These are phyloP conservation scores for Amanita rubescens DNA, from an alignment of 768 basidiomycete genomes.

Conservation along the genomic window DNA sequence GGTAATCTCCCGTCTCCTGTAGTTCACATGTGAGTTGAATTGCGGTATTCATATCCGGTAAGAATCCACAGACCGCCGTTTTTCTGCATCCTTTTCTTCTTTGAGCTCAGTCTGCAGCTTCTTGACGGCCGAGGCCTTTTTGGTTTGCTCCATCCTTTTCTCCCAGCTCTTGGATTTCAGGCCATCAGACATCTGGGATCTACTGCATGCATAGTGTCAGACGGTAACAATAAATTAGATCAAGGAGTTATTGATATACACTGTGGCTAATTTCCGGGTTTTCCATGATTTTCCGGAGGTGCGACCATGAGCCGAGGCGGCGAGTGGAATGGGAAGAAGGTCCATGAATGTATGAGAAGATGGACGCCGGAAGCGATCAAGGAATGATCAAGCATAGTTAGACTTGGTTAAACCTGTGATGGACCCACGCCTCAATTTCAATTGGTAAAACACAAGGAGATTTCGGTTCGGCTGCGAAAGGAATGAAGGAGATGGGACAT, in stretches of 20 bases:
- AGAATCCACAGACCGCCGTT: constrained; percentile 38
- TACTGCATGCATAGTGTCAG: constrained; percentile 35
- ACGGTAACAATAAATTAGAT: constrained; percentile 9
- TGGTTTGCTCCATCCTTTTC: constrained; percentile 61
- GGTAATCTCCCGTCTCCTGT: constrained; percentile 61
- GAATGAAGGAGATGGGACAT: neutral
- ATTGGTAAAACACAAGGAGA: neutral
- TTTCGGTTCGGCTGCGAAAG: neutral
- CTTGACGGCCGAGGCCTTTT: constrained; percentile 61
- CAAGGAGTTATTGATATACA: constrained; percentile 28
- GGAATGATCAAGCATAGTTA: too few species aligned
- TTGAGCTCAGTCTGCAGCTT: constrained; percentile 66
- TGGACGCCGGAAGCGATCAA: neutral
- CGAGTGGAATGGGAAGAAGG: constrained; percentile 21
- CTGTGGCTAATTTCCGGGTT: constrained; percentile 37
- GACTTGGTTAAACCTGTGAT: too few species aligned
- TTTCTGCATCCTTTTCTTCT: constrained; percentile 68
- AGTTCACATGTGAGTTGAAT: constrained; percentile 5
- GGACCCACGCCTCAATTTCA: too few species aligned
- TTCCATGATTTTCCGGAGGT: constrained; percentile 71
- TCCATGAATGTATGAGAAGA: too few species aligned
- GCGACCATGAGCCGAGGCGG: constrained; percentile 58
- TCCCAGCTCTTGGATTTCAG: constrained; percentile 63
- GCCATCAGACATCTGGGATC: constrained; percentile 58
- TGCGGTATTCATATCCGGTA: neutral